Evolutionary conservation across 2,329 filamentous ascomycete genomes (phyloP).

Genomic region (Clonostachys byssicola): DNA sequence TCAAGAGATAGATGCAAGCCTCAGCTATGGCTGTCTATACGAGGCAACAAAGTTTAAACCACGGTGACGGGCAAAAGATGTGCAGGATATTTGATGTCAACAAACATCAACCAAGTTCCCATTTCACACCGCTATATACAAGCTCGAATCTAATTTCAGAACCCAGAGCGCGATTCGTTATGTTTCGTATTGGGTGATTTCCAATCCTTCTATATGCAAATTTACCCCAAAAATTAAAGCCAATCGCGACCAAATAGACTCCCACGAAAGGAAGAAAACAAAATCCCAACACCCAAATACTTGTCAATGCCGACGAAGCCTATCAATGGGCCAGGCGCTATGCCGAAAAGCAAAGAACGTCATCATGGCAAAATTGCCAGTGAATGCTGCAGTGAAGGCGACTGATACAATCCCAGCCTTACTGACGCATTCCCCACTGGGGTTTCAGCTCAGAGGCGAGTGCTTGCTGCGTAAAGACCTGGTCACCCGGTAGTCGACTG

Average conservation of each 20-base stretch:
- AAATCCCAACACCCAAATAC: not conserved
- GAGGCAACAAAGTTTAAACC: too few relatives aligned
- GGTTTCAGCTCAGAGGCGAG: constrained; percentile 58
- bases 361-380: too few relatives aligned
- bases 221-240: not conserved
- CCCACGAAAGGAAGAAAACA: constrained; percentile 1
- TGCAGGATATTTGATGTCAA: not conserved
- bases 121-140: constrained; percentile 1
- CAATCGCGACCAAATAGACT: constrained; percentile 1
- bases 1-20: too few relatives aligned
- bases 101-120: not conserved
- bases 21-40: too few relatives aligned
- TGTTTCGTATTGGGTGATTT: not conserved
- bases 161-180: too few relatives aligned
- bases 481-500: constrained; percentile 76
- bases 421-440: constrained; percentile 47
- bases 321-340: not conserved
- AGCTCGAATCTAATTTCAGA: not conserved
- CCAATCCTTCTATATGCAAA: constrained; percentile 2
- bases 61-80: not conserved
- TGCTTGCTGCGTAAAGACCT: constrained; percentile 73
- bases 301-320: too few relatives aligned
- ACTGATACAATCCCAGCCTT: too few relatives aligned
- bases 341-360: not conserved
- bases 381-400: too few relatives aligned